These are phyloP conservation scores for Rhamnella rubrinervis DNA, from an alignment of 331 rosid genomes.

Conservation along the genomic window DNA sequence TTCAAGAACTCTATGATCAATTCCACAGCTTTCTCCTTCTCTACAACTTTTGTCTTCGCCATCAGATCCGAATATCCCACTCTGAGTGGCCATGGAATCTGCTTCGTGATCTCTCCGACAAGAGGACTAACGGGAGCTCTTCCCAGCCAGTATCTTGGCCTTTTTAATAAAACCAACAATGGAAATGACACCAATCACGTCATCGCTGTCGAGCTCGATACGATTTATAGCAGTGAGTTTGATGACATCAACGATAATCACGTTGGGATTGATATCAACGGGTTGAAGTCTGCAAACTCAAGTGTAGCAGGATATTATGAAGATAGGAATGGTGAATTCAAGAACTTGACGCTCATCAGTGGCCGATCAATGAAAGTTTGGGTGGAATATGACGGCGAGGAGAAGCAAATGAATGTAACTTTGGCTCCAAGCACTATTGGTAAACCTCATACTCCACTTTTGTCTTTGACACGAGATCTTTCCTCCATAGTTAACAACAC, in stretches of 20 bases:
- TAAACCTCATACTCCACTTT: constrained; percentile 34
- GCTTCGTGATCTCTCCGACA: constrained; percentile 33
- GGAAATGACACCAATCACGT: constrained; percentile 27
- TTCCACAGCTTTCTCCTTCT: constrained; percentile 24
- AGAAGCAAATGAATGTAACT: constrained; percentile 25
- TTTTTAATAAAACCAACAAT: constrained; percentile 17
- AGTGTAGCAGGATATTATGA: constrained; percentile 9
- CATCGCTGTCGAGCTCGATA: constrained; percentile 38
- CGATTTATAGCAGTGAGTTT: constrained; percentile 12
- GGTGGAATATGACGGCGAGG: constrained; percentile 33
- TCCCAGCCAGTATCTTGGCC: constrained; percentile 23
- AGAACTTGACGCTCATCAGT: constrained; percentile 13
- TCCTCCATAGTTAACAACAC: constrained; percentile 17
- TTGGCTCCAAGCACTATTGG: constrained; percentile 14
- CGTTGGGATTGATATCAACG: constrained; percentile 41
- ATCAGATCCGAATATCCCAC: constrained; percentile 2
- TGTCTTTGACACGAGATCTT: constrained; percentile 26
- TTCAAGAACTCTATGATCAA: constrained; percentile 20
- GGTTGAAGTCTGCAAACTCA: neutral
- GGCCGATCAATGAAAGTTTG: constrained; percentile 36
- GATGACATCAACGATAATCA: constrained; percentile 40
- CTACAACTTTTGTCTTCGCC: constrained; percentile 35
- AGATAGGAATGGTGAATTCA: neutral
- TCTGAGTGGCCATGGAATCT: constrained; percentile 36
- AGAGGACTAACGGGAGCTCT: constrained; percentile 27